A percentile compares a stretch with the other conserved stretches of the same genome.
These are phyloP conservation scores for Schizochytrium sp. DNA, from an alignment of 108 stramenopile genomes.

Conservation along the genomic window DNA sequence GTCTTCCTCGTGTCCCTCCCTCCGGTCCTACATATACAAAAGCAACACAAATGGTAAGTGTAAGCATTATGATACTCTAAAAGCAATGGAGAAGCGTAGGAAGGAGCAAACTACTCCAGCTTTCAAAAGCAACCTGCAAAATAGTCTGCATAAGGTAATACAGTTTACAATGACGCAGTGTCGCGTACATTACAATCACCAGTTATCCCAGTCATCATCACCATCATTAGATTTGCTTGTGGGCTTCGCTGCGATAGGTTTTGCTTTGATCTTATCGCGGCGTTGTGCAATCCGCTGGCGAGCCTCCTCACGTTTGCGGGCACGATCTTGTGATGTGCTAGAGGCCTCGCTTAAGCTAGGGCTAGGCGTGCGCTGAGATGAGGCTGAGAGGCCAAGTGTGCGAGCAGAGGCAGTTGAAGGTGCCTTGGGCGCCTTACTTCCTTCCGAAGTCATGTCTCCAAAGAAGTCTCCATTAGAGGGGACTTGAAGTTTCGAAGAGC, in stretches of 20 bases:
- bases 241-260: not conserved
- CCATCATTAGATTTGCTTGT: no score
- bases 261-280: constrained; percentile 7
- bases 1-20: no score
- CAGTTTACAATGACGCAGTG: not conserved
- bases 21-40: no score
- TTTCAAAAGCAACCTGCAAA: no score
- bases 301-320: constrained; percentile 42
- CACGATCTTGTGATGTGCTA: not conserved
- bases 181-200: not conserved
- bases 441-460: not conserved
- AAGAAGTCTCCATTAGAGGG: constrained; percentile 39
- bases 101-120: no score
- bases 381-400: constrained; percentile 10
- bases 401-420: not conserved
- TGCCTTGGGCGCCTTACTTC: not conserved
- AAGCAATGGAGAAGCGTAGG: no score
- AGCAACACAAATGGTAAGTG: no score
- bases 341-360: constrained; percentile 13
- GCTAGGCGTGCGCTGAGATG: not conserved
- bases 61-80: no score
- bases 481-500: not conserved
- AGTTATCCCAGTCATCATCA: constrained; percentile 59
- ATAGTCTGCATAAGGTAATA: no score
- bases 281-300: constrained; percentile 58